These are phyloP conservation scores for Lentithecium fluviatile DNA, from an alignment of 495 filamentous ascomycete genomes.

Conservation along the genomic window DNA sequence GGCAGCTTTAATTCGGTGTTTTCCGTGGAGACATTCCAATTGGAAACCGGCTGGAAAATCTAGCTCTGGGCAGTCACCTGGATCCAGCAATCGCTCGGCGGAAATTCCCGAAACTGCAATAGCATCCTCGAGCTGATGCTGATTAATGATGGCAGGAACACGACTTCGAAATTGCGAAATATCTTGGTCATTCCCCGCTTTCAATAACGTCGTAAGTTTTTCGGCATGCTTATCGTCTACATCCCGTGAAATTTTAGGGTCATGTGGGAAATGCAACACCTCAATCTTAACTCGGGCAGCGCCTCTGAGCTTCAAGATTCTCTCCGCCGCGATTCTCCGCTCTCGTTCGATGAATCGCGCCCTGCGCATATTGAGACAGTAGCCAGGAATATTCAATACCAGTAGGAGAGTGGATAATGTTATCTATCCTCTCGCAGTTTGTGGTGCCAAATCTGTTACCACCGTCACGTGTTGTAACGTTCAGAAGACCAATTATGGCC, in stretches of 20 bases:
- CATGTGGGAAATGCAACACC: constrained; percentile 13
- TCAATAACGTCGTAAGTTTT: constrained; percentile 17
- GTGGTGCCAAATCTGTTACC: too few relatives aligned
- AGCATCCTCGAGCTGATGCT: constrained; percentile 13
- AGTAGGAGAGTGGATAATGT: too few relatives aligned
- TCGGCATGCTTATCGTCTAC: constrained; percentile 10
- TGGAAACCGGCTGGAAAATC: constrained; percentile 7
- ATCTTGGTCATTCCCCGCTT: constrained; percentile 5
- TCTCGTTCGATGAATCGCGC: constrained; percentile 10
- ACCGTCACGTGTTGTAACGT: too few relatives aligned
- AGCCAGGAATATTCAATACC: constrained; percentile 7
- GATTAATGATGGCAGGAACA: constrained; percentile 16
- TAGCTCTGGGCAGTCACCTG: constrained; percentile 2
- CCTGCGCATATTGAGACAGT: constrained; percentile 3
- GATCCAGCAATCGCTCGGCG: constrained; percentile 2
- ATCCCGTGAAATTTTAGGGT: constrained; percentile 2
- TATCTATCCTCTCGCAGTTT: too few relatives aligned
- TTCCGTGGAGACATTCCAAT: constrained; percentile 5
- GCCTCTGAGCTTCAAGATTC: constrained; percentile 6
- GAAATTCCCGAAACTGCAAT: constrained; percentile 10
- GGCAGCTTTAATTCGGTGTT: constrained; percentile 7
- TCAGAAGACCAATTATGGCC: too few relatives aligned
- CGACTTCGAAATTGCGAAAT: constrained; percentile 9
- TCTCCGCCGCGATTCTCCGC: constrained; percentile 6
- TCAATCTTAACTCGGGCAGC: constrained; percentile 13